These are phyloP conservation scores for Elaeis guineensis DNA, from an alignment of 176 grass and related monocot genomes.

Conservation along the genomic window DNA sequence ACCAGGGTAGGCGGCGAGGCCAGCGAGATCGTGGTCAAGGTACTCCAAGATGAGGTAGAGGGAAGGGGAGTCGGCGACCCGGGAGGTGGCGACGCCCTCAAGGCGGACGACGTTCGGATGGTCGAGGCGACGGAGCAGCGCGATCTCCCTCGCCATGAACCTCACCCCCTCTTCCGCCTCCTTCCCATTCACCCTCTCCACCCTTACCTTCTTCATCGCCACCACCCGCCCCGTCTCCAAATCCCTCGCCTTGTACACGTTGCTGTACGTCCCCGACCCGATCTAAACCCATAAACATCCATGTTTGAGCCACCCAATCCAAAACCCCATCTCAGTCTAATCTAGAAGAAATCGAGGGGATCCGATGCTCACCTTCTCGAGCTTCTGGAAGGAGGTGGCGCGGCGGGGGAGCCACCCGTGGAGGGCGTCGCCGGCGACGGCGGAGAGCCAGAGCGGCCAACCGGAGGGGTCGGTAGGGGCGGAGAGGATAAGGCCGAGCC, in stretches of 20 bases:
- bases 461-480: constrained; percentile 37
- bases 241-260: constrained; percentile 96
- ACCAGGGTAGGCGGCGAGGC: constrained; percentile 43
- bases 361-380: constrained; percentile 65
- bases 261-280: constrained; percentile 96
- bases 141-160: constrained; percentile 93
- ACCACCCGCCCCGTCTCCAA: constrained; percentile 53
- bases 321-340: too few species aligned
- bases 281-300: constrained; percentile 44
- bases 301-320: neutral
- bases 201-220: constrained; percentile 89
- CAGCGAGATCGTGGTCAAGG: constrained; percentile 95
- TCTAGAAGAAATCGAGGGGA: too few species aligned
- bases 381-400: constrained; percentile 75
- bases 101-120: constrained; percentile 70
- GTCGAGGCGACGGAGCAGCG: constrained; percentile 67
- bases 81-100: constrained; percentile 68
- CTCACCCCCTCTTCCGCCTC: constrained; percentile 39
- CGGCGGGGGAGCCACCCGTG: constrained; percentile 66
- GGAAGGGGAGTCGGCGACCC: constrained; percentile 62
- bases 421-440: constrained; percentile 64
- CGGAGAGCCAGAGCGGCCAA: constrained; percentile 85
- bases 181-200: constrained; percentile 41
- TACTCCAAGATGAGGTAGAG: constrained; percentile 94
- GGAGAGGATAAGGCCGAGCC: constrained; percentile 22